Base-by-base conservation (phyloP, 768 basidiomycete genomes). In the Xerocomus brunneocitrinus region DNA sequence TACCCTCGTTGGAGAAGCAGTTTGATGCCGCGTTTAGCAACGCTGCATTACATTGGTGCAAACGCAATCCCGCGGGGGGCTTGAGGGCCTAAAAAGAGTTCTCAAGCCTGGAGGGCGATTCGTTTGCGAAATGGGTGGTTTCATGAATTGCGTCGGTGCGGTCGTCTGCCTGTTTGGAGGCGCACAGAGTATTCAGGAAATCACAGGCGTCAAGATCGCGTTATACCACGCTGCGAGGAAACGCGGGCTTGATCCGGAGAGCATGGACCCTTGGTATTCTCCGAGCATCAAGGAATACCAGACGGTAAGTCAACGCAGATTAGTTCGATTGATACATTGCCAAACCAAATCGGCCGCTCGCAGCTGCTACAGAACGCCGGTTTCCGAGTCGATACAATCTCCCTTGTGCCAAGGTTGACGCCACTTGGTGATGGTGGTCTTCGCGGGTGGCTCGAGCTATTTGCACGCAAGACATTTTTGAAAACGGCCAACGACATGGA, bases 31-130 rank as follows among this genome's bases (percentile, higher is more conserved):
- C 87, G 2, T 94, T 94, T 72, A 85, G 84, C 49, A 91, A 87
- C 56, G 89, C 92, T 0, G 76, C 79, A 4, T 64, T 94, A 56
- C 91, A 95, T 61, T 94, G 91, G 91, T 93, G 90, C 70, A 92
- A 89, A 67, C 71, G 72, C 5, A 75, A 86, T 59, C 92, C 91
- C 1, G 66, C 62, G 2, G 83, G 80, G 1, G 90, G 8, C 65
- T 91, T 9, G 68, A 75, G 13, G 77, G 82, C 46, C 77, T 79
- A n/a, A 79, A 79, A 61, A 74, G 71, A 42, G 69, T 86, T 9
- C 71, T 93, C 50, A 89, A 82, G 59, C 77, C 75, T 1, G 86
- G 87, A 0, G 91, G 90, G 2, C 74, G 85, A 22, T 80, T 92
- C 43, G 83, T 83, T 0, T 83, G 77, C 24, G 91, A 93, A 66